Percentiles rank a stretch among this genome's conserved stretches.
These are phyloP conservation scores for Cydonia oblonga DNA, from an alignment of 331 rosid species.

Conservation along the genomic window DNA sequence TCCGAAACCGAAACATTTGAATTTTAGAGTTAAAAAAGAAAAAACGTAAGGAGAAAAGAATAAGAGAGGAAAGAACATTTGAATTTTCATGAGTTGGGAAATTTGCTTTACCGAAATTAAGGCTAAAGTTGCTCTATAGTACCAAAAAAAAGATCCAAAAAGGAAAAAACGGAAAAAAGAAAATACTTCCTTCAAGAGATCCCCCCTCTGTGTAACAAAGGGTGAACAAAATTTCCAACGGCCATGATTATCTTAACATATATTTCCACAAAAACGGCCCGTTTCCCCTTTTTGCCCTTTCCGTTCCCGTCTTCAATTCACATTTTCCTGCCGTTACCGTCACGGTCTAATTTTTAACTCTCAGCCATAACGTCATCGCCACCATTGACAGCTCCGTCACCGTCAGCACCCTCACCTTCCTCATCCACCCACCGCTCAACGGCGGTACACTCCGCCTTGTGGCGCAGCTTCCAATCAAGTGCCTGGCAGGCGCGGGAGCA, in stretches of 20 bases:
- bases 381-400: constrained; percentile 25
- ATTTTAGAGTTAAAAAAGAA: not conserved
- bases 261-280: constrained; percentile 19
- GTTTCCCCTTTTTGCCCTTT: not conserved
- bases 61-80: not conserved
- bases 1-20: not conserved
- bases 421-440: constrained; percentile 57
- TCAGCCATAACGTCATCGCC: constrained; percentile 32
- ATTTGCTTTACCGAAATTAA: constrained; percentile 18
- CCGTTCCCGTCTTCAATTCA: not conserved
- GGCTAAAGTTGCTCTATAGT: constrained; percentile 17
- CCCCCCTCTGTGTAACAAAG: constrained; percentile 7
- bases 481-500: constrained; percentile 99
- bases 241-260: constrained; percentile 16
- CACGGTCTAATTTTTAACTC: constrained; percentile 18
- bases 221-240: constrained; percentile 16
- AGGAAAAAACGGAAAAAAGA: not conserved
- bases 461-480: constrained; percentile 91
- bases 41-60: not conserved
- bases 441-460: constrained; percentile 60
- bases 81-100: not conserved
- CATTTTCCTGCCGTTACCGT: not conserved
- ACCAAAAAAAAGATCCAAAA: not conserved
- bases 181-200: constrained; percentile 2
- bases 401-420: constrained; percentile 38